These are phyloP conservation scores for Populus hybrid DNA, from an alignment of 441 rosid genomes.

Conservation along the genomic window DNA sequence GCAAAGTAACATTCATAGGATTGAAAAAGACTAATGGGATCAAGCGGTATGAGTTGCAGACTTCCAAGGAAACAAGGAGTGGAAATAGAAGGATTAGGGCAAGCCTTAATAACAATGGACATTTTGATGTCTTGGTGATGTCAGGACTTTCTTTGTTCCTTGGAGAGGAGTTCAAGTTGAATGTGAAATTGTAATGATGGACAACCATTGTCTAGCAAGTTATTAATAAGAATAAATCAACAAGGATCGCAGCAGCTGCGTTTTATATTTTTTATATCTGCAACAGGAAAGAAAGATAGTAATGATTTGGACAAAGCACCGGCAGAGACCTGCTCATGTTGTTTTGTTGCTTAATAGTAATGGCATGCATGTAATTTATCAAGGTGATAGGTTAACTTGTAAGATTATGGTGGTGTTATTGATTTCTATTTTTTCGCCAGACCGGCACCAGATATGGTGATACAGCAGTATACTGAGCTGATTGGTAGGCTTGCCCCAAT, in stretches of 20 bases:
- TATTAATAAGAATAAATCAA: not conserved
- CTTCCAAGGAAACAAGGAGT: not conserved
- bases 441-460: conserved; percentile 53
- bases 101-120: not conserved
- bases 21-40: conserved; percentile 25
- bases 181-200: not conserved
- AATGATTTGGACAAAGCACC: not conserved
- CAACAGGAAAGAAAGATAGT: no score
- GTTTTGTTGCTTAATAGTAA: conserved; percentile 69
- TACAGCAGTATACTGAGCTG: conserved; percentile 66
- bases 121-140: no score
- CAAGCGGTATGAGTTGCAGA: not conserved
- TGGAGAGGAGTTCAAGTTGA: not conserved
- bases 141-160: not conserved
- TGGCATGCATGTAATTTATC: conserved; percentile 67
- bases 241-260: not conserved
- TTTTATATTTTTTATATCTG: no score
- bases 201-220: not conserved
- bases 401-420: conserved; percentile 65
- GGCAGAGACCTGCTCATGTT: conserved; percentile 51
- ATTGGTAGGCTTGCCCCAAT: conserved; percentile 75
- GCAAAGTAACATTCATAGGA: conserved; percentile 57
- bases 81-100: not conserved
- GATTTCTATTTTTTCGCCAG: conserved; percentile 65
- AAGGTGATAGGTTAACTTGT: conserved; percentile 52